Percentiles rank a stretch among this genome's conserved stretches.
Evolutionary conservation across 208 protist species (phyloP).

Genomic region (Crithidia sp.): DNA sequence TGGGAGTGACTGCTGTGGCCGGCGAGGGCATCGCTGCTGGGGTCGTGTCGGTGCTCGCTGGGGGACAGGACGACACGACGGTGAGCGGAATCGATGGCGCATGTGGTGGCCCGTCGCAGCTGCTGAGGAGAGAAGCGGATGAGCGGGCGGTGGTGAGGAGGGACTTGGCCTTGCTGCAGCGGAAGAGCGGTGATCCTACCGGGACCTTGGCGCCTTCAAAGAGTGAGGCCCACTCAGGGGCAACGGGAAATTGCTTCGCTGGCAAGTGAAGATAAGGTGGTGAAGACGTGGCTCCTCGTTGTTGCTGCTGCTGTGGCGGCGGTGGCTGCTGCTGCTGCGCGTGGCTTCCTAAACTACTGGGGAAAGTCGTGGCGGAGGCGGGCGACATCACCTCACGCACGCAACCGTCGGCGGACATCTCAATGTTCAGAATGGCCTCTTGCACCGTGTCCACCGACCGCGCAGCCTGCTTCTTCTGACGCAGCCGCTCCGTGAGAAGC

Average conservation of each 20-base stretch:
- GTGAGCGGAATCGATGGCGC: too few relatives aligned
- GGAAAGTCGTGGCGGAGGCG: not conserved
- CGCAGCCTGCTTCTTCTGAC: constrained; percentile 27
- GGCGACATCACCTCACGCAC: not conserved
- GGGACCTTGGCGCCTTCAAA: constrained; percentile 35
- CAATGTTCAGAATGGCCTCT: constrained; percentile 79
- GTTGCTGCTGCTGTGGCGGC: not conserved
- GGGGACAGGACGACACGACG: too few relatives aligned
- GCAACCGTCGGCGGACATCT: constrained; percentile 33
- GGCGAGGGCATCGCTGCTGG: constrained; percentile 12
- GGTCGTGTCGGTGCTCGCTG: not conserved
- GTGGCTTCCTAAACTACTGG: not conserved
- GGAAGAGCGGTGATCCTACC: constrained; percentile 32
- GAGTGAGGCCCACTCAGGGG: constrained; percentile 38
- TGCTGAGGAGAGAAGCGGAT: too few relatives aligned
- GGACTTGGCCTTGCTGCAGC: constrained; percentile 15
- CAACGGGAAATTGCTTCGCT: not conserved
- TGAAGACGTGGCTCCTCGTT: not conserved
- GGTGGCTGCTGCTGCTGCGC: not conserved
- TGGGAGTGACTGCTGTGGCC: constrained; percentile 8
- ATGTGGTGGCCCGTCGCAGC: too few relatives aligned
- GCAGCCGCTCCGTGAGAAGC: constrained; percentile 31
- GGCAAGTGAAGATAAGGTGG: not conserved
- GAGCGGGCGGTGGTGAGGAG: not conserved
- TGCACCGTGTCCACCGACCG: constrained; percentile 70